A percentile compares a stretch with the other conserved stretches of the same genome.
phyloP scores from a whole-genome alignment of 2,329 filamentous ascomycete genomes.

The Nemania serpens region DNA sequence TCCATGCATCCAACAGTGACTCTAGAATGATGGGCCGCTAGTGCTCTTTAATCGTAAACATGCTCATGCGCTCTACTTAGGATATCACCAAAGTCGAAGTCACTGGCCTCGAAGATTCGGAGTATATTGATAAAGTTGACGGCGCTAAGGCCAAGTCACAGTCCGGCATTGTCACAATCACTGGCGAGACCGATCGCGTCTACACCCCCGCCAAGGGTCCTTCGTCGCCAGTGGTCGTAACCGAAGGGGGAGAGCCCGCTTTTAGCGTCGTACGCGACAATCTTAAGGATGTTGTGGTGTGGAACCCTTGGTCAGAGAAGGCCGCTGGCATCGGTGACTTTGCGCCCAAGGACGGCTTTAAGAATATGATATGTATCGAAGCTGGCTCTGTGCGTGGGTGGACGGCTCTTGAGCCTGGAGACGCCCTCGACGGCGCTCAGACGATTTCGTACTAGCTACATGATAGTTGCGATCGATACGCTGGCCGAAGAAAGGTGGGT shows the following conservation, averaged over 20 bases:
- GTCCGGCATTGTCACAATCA: conserved; percentile 68
- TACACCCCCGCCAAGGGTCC: conserved; percentile 74
- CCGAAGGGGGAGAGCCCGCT: conserved; percentile 64
- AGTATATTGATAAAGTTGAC: conserved; percentile 85
- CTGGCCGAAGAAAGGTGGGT: background rate
- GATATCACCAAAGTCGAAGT: conserved; percentile 78
- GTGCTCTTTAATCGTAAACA: conserved; percentile 11
- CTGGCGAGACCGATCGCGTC: conserved; percentile 83
- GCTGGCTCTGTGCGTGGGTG: conserved; percentile 81
- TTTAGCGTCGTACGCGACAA: conserved; percentile 83
- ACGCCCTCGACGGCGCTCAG: conserved; percentile 67
- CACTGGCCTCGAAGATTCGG: conserved; percentile 74
- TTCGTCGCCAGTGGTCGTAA: conserved; percentile 61
- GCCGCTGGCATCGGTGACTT: conserved; percentile 84
- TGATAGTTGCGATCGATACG: background rate
- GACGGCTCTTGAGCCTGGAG: conserved; percentile 82
- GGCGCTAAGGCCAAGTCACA: conserved; percentile 67
- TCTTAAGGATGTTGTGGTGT: conserved; percentile 86
- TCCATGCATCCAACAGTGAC: conserved; percentile 21
- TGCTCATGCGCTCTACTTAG: conserved; percentile 49
- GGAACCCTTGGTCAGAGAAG: conserved; percentile 96
- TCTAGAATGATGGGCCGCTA: background rate
- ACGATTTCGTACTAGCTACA: conserved; percentile 48
- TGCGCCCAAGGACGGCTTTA: conserved; percentile 84
- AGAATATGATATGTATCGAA: conserved; percentile 94